A percentile compares a stretch with the other conserved stretches of the same genome.
phyloP scores from a whole-genome alignment of 2,329 filamentous ascomycete species.

The Aspergillus unguis region DNA sequence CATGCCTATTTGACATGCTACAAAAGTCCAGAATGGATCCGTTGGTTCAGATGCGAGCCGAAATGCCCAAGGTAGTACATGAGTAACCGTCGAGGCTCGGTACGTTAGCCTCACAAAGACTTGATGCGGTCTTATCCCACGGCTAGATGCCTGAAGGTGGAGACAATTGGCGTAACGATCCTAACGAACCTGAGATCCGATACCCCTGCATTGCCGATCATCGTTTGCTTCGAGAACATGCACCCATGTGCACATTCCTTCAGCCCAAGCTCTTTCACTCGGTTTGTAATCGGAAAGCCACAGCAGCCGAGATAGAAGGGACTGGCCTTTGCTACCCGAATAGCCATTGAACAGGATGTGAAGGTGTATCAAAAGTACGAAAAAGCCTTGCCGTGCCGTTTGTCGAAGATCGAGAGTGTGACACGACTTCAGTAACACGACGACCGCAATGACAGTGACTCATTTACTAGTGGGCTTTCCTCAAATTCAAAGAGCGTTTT shows the following conservation, averaged over 20 bases:
- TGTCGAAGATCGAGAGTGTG: neutral
- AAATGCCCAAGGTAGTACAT: too few relatives aligned
- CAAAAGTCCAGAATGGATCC: too few relatives aligned
- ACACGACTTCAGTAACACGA: neutral
- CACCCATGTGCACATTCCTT: too few relatives aligned
- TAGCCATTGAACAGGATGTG: neutral
- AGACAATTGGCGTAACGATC: neutral
- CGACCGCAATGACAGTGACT: too few relatives aligned
- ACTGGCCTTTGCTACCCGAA: neutral
- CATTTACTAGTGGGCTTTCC: too few relatives aligned
- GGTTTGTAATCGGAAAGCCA: neutral
- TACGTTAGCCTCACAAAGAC: neutral
- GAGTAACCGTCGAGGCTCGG: too few relatives aligned
- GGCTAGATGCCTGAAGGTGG: neutral
- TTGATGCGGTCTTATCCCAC: neutral
- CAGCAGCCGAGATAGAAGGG: neutral
- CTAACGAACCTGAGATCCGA: neutral
- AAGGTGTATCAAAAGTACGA: neutral
- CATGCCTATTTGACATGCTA: too few relatives aligned
- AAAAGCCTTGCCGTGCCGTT: neutral
- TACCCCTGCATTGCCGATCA: constrained; percentile 2
- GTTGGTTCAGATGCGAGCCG: too few relatives aligned
- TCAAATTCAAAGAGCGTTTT: neutral
- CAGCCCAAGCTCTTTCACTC: neutral
- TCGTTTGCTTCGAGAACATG: neutral